Evolutionary conservation across 345 rosid genomes (phyloP), one percentile per base, ranked within the genome.

Genomic region (Reutealis trisperma): DNA sequence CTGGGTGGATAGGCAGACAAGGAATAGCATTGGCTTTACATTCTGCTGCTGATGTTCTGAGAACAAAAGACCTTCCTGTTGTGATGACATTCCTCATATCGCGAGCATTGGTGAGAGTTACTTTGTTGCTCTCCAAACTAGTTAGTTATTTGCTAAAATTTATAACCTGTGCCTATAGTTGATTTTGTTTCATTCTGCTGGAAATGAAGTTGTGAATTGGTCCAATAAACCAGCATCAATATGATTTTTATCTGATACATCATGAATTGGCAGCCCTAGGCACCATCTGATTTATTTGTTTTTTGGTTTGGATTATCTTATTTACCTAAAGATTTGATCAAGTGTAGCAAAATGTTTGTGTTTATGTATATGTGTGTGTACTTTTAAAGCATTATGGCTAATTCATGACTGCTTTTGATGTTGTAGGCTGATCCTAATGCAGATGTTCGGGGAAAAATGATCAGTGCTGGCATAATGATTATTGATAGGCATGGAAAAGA

Each of bases 361-460:
- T 67, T 27, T 25, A 16, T 47, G 32, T 10, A 11, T 21, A 5
- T 45, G 16, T 73, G 42, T 58, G 12, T 42, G 12, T 16, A 59
- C 21, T 3, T 24, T 6, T 12, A 18, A 71, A 47, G 21, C 8
- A 55, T 14, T 37, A 13, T 45, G 22, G 67, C 63, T 67, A 68
- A 73, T 62, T 27, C 49, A 1, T 11, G 19, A 41, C 14, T 75
- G 63, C 59, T 73, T 82, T 51, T 70, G 60, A 65, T 77, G 30
- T 63, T 86, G 81, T 90, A 96, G 99, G 99, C 96, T 80, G 99
- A 96, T 79, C 91, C 92, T 75, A 96, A 96, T 86, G 83, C 88
- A 34, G 99, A 96, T 91, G 99, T 96, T 86, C 96, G 98, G 73
- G 99, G 98, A 79, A 89, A 93, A 85, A 96, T 96, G 99, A 91